phyloP scores from a whole-genome alignment of 106 monocot species.

The Acorus calamus region DNA sequence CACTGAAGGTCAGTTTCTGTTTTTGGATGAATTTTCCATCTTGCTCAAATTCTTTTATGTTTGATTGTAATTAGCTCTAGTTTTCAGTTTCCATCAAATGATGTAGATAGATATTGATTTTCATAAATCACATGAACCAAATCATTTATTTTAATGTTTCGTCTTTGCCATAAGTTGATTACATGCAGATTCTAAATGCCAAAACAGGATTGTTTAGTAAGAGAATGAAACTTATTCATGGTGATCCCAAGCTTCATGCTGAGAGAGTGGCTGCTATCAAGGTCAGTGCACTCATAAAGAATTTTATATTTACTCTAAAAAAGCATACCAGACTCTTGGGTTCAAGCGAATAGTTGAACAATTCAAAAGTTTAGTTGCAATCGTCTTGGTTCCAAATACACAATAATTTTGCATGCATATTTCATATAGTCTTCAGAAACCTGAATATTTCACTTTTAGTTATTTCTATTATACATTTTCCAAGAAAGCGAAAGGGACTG shows the following conservation, averaged over 20 bases:
- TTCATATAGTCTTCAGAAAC: background rate
- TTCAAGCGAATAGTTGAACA: too few relatives aligned
- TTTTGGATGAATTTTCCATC: background rate
- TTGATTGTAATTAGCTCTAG: too few relatives aligned
- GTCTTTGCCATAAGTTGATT: conserved; percentile 16
- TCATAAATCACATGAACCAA: too few relatives aligned
- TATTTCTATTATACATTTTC: background rate
- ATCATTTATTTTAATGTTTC: too few relatives aligned
- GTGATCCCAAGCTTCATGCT: conserved; percentile 69
- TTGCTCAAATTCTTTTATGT: too few relatives aligned
- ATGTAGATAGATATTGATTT: too few relatives aligned
- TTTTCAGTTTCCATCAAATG: too few relatives aligned
- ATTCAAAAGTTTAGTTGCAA: too few relatives aligned
- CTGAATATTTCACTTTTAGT: background rate
- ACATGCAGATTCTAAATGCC: conserved; percentile 92
- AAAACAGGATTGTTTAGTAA: conserved; percentile 96
- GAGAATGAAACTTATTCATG: conserved; percentile 84
- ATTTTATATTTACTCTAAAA: background rate
- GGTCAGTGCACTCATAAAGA: conserved; percentile 21
- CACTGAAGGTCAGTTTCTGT: conserved; percentile 60
- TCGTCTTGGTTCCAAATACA: too few relatives aligned
- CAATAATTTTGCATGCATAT: background rate
- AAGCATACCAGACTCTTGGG: too few relatives aligned
- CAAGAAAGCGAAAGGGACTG: conserved; percentile 76
- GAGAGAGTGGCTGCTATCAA: conserved; percentile 91